phyloP scores from a whole-genome alignment of 2,329 filamentous ascomycete genomes.

The Penicillium hesseltinei region DNA sequence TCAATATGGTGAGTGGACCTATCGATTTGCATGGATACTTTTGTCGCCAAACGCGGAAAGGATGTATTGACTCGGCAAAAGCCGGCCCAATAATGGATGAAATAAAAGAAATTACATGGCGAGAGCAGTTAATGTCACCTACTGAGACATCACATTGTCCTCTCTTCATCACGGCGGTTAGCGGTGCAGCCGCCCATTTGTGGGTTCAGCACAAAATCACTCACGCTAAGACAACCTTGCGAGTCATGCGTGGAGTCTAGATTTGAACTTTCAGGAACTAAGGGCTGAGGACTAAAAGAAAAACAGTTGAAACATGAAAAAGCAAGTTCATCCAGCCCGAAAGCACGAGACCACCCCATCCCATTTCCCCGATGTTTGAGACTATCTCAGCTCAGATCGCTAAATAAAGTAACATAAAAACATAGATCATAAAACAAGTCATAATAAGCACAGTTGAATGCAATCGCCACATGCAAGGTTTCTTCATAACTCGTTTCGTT shows the following conservation, averaged over 20 bases:
- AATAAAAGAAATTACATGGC: neutral
- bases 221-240: neutral
- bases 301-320: neutral
- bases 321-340: neutral
- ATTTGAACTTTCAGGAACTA: neutral
- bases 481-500: slow-evolving; percentile 14
- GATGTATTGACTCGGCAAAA: neutral
- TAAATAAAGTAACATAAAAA: slow-evolving; percentile 4
- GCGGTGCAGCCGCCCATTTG: neutral
- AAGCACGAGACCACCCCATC: neutral
- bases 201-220: neutral
- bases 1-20: neutral
- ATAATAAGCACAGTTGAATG: slow-evolving; percentile 4
- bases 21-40: neutral
- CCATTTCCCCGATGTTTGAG: neutral
- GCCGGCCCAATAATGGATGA: neutral
- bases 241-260: neutral
- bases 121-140: neutral
- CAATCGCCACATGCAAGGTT: slow-evolving; percentile 6
- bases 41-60: neutral
- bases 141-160: slow-evolving; percentile 3
- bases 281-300: neutral
- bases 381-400: neutral
- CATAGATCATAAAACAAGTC: neutral
- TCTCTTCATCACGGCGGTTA: slow-evolving; percentile 9